Conservation (phyloP, 108 stramenopile genomes). For the Stephanodiscus triporus region DNA sequence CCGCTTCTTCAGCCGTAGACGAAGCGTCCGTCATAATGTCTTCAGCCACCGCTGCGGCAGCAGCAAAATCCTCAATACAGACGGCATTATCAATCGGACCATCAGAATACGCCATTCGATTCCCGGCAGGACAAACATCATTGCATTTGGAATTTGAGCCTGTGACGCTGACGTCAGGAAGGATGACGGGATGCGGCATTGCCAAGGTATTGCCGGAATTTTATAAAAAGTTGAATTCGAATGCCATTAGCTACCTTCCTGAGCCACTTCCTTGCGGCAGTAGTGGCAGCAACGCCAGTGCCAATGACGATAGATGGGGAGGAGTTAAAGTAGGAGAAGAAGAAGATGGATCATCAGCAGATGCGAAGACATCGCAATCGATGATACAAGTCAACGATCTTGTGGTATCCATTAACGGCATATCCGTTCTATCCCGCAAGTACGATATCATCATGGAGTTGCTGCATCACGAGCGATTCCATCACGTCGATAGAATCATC, state of each 20-base stretch:
- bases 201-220: constrained; percentile 32
- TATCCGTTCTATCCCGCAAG: constrained; percentile 35
- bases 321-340: neutral
- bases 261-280: neutral
- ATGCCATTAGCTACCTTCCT: neutral
- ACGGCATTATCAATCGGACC: constrained; percentile 18
- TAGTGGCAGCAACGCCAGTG: neutral
- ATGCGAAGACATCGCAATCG: neutral
- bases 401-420: constrained; percentile 41
- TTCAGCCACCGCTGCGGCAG: constrained; percentile 4
- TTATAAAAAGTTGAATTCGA: constrained; percentile 11
- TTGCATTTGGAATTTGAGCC: constrained; percentile 43
- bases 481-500: constrained; percentile 15
- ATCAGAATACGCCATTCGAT: constrained; percentile 43
- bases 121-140: constrained; percentile 28
- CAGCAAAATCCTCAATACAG: constrained; percentile 1
- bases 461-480: constrained; percentile 13
- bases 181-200: constrained; percentile 36
- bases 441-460: constrained; percentile 25
- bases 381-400: constrained; percentile 46
- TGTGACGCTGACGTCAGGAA: constrained; percentile 16
- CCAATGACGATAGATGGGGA: neutral
- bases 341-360: neutral
- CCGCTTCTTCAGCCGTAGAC: neutral
- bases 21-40: neutral